Evolutionary conservation across 352 stramenopile genomes (phyloP), one percentile per base, ranked within the genome.

Genomic region (Thalassiosira mediterranea): DNA sequence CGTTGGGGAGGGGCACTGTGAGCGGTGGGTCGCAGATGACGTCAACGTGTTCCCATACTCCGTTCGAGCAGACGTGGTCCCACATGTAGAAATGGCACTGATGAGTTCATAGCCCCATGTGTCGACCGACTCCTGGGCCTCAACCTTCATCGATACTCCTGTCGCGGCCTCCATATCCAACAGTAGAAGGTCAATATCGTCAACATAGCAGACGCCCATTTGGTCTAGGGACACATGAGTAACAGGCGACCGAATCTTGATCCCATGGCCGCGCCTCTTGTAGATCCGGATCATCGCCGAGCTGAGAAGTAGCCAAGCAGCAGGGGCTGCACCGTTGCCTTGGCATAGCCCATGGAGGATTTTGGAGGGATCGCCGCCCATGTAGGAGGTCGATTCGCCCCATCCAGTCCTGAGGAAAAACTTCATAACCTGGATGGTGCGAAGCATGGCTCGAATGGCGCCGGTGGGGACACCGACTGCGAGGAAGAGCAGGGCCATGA

Each of bases 331-430:
- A 17, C 61, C 48, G n/a, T 71, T 53, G 0, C 34, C 61, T 40
- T 71, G 61, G 10, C 46, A 58, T 11, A 60, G 17, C 1, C 61
- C 48, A 19, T 17, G 37, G n/a, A n/a, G n/a, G n/a, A n/a, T n/a
- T 26, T 32, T 38, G 21, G 13, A 3, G 1, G 31, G 19, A 26
- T 31, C 8, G 4, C 47, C 48, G n/a, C 46, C 48, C 1, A 53
- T 42, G 17, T 4, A 60, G 0, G 31, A 29, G 1, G 7, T 17
- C 10, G 61, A 71, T 29, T 71, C n/a, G 2, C 47, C 47, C 13
- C 40, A 71, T 1, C 61, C 61, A 0, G 34, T 71, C 0, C 47
- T 8, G 0, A 71, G 47, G 25, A 28, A 61, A 51, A 61, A 71
- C n/a, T 71, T 29, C 61, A 71, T 71, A 1, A 13, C 8, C 2